phyloP scores from a whole-genome alignment of 371 early-diverging fungal genomes.

The Saksenaea oblongispora region DNA sequence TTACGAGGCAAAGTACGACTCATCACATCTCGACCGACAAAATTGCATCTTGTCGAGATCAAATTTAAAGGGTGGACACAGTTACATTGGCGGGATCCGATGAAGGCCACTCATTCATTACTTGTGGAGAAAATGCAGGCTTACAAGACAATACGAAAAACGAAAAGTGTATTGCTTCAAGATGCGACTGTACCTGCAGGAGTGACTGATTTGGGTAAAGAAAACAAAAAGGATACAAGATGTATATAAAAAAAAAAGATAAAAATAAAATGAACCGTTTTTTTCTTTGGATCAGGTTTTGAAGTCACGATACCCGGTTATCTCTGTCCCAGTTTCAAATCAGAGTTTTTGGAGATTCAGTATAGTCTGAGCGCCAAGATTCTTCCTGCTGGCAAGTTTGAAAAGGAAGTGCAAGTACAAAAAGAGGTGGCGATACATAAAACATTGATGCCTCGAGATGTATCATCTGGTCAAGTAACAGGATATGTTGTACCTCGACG shows the following conservation, averaged over 20 bases:
- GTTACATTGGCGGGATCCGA: slow-evolving; percentile 35
- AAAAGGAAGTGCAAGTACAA: slow-evolving; percentile 20
- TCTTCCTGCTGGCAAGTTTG: slow-evolving; percentile 21
- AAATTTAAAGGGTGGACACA: slow-evolving; percentile 28
- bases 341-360: slow-evolving; percentile 22
- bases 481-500: slow-evolving; percentile 26
- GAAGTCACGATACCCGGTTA: slow-evolving; percentile 36
- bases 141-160: slow-evolving; percentile 28
- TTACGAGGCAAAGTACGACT: slow-evolving; percentile 36
- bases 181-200: slow-evolving; percentile 36
- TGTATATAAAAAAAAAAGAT: too few relatives aligned
- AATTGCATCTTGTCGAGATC: slow-evolving; percentile 25
- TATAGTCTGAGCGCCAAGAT: slow-evolving; percentile 26
- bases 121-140: slow-evolving; percentile 27
- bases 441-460: slow-evolving; percentile 34
- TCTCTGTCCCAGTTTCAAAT: slow-evolving; percentile 27
- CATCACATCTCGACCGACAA: slow-evolving; percentile 30
- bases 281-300: slow-evolving; percentile 28
- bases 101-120: slow-evolving; percentile 18
- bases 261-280: not conserved
- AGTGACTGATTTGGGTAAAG: slow-evolving; percentile 31
- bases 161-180: slow-evolving; percentile 22
- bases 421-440: slow-evolving; percentile 19
- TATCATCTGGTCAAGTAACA: slow-evolving; percentile 23
- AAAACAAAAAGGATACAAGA: too few relatives aligned